phyloP scores from a whole-genome alignment of 1,284 basidiomycete genomes.

The Austroboletus novae-zelandiae region DNA sequence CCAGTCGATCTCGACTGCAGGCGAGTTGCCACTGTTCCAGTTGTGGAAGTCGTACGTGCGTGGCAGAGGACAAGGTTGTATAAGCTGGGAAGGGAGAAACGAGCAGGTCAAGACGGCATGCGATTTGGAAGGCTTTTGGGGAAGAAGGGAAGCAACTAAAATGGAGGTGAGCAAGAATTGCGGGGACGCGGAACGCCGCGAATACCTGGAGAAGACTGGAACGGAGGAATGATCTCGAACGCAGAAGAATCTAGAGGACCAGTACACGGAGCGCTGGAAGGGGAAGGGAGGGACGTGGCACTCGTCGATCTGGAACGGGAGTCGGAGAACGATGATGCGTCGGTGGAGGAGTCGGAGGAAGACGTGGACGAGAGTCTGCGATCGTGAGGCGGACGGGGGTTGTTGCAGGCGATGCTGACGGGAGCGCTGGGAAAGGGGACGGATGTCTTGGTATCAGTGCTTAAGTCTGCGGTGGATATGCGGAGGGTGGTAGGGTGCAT shows the following conservation, averaged over 20 bases:
- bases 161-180: slow-evolving; percentile 2
- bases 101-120: slow-evolving; percentile 48
- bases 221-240: slow-evolving; percentile 3
- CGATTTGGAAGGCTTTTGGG: slow-evolving; percentile 13
- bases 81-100: slow-evolving; percentile 47
- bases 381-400: slow-evolving; percentile 9
- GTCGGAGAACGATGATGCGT: slow-evolving; percentile 26
- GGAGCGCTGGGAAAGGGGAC: slow-evolving; percentile 14
- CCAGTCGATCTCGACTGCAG: slow-evolving; percentile 40
- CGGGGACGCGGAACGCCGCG: background rate
- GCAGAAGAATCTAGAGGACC: background rate
- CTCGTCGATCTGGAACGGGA: slow-evolving; percentile 29
- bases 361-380: slow-evolving; percentile 20
- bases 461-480: slow-evolving; percentile 30
- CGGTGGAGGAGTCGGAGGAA: slow-evolving; percentile 20
- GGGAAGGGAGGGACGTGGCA: slow-evolving; percentile 30
- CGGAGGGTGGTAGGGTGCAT: slow-evolving; percentile 55
- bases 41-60: slow-evolving; percentile 21
- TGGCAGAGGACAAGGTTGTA: slow-evolving; percentile 26
- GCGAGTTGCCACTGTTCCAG: slow-evolving; percentile 18
- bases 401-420: slow-evolving; percentile 16
- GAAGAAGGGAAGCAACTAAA: slow-evolving; percentile 10
- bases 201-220: slow-evolving; percentile 7
- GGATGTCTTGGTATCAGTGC: slow-evolving; percentile 19
- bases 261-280: slow-evolving; percentile 13